Evolutionary conservation across 371 early-diverging fungal species (phyloP).

Genomic region (Blakeslea trispora): DNA sequence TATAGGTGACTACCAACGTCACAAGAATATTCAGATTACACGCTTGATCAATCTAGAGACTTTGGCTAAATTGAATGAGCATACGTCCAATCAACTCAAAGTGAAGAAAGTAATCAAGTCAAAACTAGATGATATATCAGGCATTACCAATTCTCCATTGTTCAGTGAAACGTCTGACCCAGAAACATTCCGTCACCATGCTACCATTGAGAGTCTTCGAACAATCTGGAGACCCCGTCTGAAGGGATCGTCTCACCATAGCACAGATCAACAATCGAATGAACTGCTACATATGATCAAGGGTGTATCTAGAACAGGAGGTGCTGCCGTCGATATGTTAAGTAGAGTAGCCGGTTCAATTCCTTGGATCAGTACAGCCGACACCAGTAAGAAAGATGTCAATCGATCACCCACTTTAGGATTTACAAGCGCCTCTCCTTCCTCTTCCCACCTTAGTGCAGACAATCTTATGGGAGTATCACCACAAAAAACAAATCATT

Average conservation of each 20-base stretch:
- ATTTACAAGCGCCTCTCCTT: background rate
- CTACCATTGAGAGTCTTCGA: constrained; percentile 57
- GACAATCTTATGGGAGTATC: background rate
- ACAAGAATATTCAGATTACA: constrained; percentile 33
- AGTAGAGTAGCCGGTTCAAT: constrained; percentile 40
- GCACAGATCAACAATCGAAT: constrained; percentile 8
- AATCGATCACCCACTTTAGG: background rate
- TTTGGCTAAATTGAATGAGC: constrained; percentile 43
- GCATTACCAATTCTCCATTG: constrained; percentile 46
- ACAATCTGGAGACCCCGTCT: constrained; percentile 62
- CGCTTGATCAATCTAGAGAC: constrained; percentile 46
- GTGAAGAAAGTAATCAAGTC: constrained; percentile 63
- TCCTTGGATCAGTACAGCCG: constrained; percentile 21
- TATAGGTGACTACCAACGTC: constrained; percentile 57
- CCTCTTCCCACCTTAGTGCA: background rate
- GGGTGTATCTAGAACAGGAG: constrained; percentile 41
- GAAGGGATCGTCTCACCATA: constrained; percentile 15
- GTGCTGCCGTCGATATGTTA: constrained; percentile 45
- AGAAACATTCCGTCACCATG: constrained; percentile 61
- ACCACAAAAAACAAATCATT: too few species aligned
- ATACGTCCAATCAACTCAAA: constrained; percentile 40
- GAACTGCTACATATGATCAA: constrained; percentile 41
- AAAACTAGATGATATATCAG: constrained; percentile 67
- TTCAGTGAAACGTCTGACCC: constrained; percentile 58
- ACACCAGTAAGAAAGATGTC: background rate